Evolutionary conservation across 1,284 basidiomycete species (phyloP), one percentile per base, ranked within the genome.

Genomic region (Heterobasidion occidentale): DNA sequence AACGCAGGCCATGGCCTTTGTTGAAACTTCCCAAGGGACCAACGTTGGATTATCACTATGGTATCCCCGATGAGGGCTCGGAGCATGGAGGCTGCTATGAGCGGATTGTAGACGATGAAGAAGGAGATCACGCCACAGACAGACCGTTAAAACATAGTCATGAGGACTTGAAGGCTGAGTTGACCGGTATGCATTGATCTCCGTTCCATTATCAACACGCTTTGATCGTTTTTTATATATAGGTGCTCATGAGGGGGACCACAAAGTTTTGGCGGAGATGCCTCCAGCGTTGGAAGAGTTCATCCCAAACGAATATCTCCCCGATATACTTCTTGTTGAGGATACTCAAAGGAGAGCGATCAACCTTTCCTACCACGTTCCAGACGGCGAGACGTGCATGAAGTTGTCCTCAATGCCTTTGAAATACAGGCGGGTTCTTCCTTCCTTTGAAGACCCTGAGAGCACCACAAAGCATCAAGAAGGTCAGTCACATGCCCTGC

Each of bases 281-380:
- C 38, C 38, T 12, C 38, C 38, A 11, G 38, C 38, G 53, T 65
- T 74, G 7, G 68, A 71, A 55, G 65, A 69, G 46, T 66, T 64
- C 57, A 68, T 74, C 49, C 68, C 71, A 0, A 56, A 61, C 3
- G 57, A 64, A 15, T 66, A 60, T 51, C 64, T 72, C 46, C 72
- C 71, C 14, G 70, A 72, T 36, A 46, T 60, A 4, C 62, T 74
- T 2, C 54, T 69, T 34, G 71, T 72, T 6, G 63, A 68, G 58
- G 66, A 69, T 53, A 61, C 61, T 4, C 55, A 62, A 45, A 46
- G 55, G 47, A 45, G 59, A 4, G 38, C 8, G 12, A 42, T 42
- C 38, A 8, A n/a, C n/a, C 38, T 42, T 42, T 42, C 38, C 38
- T 42, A 12, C n/a, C 38, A 42, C n/a, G 12, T 11, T 42, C 1